Evolutionary conservation across 1,284 basidiomycete genomes (phyloP).

Genomic region (Marasmius sp.): DNA sequence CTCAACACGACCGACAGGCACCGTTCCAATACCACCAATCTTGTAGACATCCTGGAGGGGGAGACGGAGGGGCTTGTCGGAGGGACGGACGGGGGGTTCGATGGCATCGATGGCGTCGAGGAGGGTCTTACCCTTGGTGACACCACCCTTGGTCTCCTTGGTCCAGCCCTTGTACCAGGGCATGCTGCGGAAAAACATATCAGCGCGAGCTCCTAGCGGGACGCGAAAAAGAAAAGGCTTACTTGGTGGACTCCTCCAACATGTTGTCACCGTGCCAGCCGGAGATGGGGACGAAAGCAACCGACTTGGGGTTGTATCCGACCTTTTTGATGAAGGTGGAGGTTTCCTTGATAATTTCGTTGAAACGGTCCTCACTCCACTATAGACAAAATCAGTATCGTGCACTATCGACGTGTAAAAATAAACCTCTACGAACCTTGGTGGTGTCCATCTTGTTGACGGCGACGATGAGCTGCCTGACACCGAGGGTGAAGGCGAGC

Average conservation of each 20-base stretch:
- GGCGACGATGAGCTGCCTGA: conserved; percentile 99
- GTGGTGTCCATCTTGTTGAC: conserved; percentile 99
- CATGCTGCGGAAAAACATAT: conserved; percentile 67
- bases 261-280: conserved; percentile 99
- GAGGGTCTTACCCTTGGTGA: conserved; percentile 96
- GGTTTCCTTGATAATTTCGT: conserved; percentile 99
- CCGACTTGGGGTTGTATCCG: conserved; percentile 99
- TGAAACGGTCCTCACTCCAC: conserved; percentile 99
- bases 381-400: conserved; percentile 30
- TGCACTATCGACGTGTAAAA: conserved; percentile 8
- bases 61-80: conserved; percentile 99
- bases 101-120: conserved; percentile 99
- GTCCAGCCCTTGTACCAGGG: conserved; percentile 99
- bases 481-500: conserved; percentile 99
- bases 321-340: conserved; percentile 99
- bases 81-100: conserved; percentile 94
- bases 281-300: conserved; percentile 99
- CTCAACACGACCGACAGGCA: conserved; percentile 99
- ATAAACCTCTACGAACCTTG: conserved; percentile 57
- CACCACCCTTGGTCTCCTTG: conserved; percentile 93
- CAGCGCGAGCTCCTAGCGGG: neutral
- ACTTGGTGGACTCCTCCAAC: conserved; percentile 97
- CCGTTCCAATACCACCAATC: conserved; percentile 99
- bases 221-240: conserved; percentile 26
- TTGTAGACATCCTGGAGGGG: conserved; percentile 99